These are phyloP conservation scores for Nissolia schottii DNA, from an alignment of 306 rosid genomes.

Conservation along the genomic window DNA sequence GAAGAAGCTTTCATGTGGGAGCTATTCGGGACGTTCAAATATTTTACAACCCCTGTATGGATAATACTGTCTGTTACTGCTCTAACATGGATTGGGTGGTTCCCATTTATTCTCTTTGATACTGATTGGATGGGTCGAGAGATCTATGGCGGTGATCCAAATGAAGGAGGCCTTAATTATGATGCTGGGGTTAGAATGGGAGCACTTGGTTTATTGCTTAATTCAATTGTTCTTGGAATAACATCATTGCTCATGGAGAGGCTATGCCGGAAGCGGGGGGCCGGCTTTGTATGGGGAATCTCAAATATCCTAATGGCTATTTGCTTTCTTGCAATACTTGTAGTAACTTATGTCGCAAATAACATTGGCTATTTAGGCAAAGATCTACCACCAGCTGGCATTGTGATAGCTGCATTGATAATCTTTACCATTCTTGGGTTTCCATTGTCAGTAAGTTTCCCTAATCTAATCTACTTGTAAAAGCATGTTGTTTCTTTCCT, in stretches of 20 bases:
- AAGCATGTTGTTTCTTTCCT: conserved; percentile 16
- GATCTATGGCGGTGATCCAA: conserved; percentile 94
- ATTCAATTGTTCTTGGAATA: conserved; percentile 88
- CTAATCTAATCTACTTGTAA: conserved; percentile 20
- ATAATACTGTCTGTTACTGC: conserved; percentile 73
- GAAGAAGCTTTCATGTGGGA: conserved; percentile 93
- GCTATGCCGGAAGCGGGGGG: conserved; percentile 85
- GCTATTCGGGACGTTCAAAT: conserved; percentile 79
- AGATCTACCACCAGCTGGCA: conserved; percentile 64
- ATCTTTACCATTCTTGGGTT: conserved; percentile 77
- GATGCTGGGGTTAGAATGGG: conserved; percentile 91
- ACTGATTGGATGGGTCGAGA: conserved; percentile 99
- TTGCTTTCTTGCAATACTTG: conserved; percentile 71
- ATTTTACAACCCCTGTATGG: conserved; percentile 74
- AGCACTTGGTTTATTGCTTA: conserved; percentile 80
- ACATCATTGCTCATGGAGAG: conserved; percentile 88
- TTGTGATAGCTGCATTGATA: conserved; percentile 65
- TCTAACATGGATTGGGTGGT: conserved; percentile 95
- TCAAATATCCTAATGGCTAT: conserved; percentile 74
- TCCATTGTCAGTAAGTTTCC: conserved; percentile 76
- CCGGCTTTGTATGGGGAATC: conserved; percentile 91
- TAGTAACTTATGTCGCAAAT: conserved; percentile 67
- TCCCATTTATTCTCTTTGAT: conserved; percentile 89
- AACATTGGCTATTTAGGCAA: conserved; percentile 41
- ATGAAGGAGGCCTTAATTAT: conserved; percentile 63